Conservation (phyloP, 2,329 filamentous ascomycete genomes). For the Colletotrichum sp. region DNA sequence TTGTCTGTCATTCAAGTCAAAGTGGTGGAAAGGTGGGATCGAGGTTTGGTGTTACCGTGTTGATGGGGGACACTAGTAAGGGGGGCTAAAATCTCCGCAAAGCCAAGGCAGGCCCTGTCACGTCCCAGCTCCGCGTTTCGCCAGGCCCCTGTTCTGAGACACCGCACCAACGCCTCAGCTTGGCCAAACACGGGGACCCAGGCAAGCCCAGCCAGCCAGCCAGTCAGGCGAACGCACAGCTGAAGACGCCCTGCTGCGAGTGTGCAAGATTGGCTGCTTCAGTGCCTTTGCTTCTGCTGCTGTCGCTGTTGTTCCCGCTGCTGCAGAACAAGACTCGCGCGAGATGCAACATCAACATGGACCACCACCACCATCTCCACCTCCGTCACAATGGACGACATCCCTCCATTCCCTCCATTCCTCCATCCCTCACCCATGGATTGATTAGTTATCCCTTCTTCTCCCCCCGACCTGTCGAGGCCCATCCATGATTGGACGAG, state of each 20-base stretch:
- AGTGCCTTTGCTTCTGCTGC: neutral
- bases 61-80: neutral
- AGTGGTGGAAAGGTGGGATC: neutral
- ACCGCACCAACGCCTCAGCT: conserved; percentile 16
- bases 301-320: neutral
- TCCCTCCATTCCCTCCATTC: neutral
- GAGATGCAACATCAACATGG: neutral
- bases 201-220: neutral
- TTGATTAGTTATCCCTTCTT: neutral
- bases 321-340: neutral
- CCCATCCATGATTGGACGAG: neutral
- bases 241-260: neutral
- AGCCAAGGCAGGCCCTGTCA: neutral
- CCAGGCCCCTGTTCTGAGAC: conserved; percentile 18
- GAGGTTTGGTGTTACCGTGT: neutral
- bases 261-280: neutral
- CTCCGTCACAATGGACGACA: neutral
- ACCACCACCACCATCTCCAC: neutral
- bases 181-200: neutral
- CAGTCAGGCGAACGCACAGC: neutral
- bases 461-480: neutral
- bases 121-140: neutral
- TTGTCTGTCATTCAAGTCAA: neutral
- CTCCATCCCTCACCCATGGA: neutral
- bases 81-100: neutral